Conservation (phyloP, 345 rosid species). For the Salix exigua region DNA sequence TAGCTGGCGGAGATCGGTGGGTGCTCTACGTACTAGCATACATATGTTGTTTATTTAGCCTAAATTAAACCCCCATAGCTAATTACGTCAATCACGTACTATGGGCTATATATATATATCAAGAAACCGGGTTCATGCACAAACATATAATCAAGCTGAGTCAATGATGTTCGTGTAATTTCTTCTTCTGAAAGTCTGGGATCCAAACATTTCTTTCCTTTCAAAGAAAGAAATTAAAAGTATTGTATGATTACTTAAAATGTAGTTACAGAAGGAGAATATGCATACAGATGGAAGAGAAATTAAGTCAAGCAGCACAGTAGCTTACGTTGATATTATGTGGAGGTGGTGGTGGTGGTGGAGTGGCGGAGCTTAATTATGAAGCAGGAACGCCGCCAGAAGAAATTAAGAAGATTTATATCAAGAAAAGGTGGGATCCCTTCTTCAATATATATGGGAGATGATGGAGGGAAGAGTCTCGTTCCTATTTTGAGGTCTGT, state of each 20-base stretch:
- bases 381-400: conserved; percentile 6
- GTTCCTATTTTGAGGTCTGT: background rate
- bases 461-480: background rate
- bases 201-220: background rate
- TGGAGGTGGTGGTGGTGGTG: background rate
- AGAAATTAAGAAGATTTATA: background rate
- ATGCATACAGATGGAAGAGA: background rate
- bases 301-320: background rate
- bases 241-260: background rate
- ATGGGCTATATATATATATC: background rate
- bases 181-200: too few relatives aligned
- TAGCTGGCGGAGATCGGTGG: background rate
- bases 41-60: background rate
- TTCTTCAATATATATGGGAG: conserved; percentile 6
- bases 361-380: background rate
- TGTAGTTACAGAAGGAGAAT: background rate
- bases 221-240: background rate
- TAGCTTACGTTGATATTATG: background rate
- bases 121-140: background rate
- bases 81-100: too few relatives aligned
- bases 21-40: background rate
- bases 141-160: background rate
- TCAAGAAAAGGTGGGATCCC: background rate
- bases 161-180: too few relatives aligned
- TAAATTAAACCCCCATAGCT: background rate